These are phyloP conservation scores for Dactylellina cionopaga DNA, from an alignment of 2,329 filamentous ascomycete species.

Conservation along the genomic window DNA sequence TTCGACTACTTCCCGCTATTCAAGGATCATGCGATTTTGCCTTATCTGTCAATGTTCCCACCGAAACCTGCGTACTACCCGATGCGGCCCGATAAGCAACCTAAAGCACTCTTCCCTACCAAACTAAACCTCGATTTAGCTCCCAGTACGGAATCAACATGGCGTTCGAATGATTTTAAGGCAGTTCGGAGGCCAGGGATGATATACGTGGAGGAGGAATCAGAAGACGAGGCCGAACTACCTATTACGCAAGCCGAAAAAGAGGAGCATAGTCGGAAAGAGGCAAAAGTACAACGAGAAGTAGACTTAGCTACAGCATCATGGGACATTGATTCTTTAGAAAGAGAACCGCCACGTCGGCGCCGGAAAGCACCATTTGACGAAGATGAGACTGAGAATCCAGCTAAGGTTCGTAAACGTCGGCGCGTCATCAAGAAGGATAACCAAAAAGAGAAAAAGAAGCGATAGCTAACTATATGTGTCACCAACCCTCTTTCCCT, in stretches of 20 bases:
- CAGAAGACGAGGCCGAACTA: slow-evolving; percentile 64
- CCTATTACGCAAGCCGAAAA: slow-evolving; percentile 65
- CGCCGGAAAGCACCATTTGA: slow-evolving; percentile 66
- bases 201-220: slow-evolving; percentile 64
- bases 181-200: slow-evolving; percentile 68
- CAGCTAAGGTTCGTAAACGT: slow-evolving; percentile 58
- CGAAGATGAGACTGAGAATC: slow-evolving; percentile 75
- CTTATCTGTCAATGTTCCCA: slow-evolving; percentile 84
- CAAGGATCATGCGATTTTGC: slow-evolving; percentile 76
- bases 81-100: slow-evolving; percentile 80
- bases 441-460: slow-evolving; percentile 47
- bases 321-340: slow-evolving; percentile 24
- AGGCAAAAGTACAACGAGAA: slow-evolving; percentile 80
- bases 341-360: slow-evolving; percentile 11
- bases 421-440: slow-evolving; percentile 51
- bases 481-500: too few species aligned
- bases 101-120: slow-evolving; percentile 82
- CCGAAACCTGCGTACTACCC: slow-evolving; percentile 79
- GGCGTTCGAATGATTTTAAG: slow-evolving; percentile 62
- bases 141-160: slow-evolving; percentile 79
- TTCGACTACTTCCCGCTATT: slow-evolving; percentile 84
- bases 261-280: slow-evolving; percentile 70
- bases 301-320: slow-evolving; percentile 77
- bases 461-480: slow-evolving; percentile 38
- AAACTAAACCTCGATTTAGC: slow-evolving; percentile 90